These are phyloP conservation scores for Entomophthora muscae DNA, from an alignment of 371 early-diverging fungal species.

Conservation along the genomic window DNA sequence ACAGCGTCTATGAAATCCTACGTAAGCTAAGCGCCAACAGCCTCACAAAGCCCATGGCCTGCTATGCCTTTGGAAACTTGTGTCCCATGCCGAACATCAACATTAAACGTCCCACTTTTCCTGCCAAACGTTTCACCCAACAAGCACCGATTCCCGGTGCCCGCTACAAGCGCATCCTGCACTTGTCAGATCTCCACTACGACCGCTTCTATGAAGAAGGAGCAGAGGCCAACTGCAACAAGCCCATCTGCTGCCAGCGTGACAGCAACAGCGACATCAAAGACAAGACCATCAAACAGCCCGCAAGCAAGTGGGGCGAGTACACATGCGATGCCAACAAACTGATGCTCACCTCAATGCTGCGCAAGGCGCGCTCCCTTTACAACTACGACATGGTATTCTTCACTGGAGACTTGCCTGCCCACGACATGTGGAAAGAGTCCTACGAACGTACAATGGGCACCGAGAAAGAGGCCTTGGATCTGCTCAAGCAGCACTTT, in stretches of 20 bases:
- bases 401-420: slow-evolving; percentile 40
- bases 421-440: slow-evolving; percentile 38
- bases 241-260: slow-evolving; percentile 14
- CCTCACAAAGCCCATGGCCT: neutral
- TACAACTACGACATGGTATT: slow-evolving; percentile 26
- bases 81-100: neutral
- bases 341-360: slow-evolving; percentile 23
- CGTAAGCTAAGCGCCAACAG: neutral
- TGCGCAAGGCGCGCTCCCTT: slow-evolving; percentile 19
- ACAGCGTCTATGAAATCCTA: neutral
- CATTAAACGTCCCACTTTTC: neutral
- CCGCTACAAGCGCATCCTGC: neutral
- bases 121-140: neutral
- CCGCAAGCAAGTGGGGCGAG: slow-evolving; percentile 15
- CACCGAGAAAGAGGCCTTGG: neutral
- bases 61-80: neutral
- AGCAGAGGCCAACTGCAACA: slow-evolving; percentile 11
- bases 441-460: neutral
- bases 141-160: too few relatives aligned
- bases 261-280: slow-evolving; percentile 5
- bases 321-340: slow-evolving; percentile 20
- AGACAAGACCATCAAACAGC: slow-evolving; percentile 5
- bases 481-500: slow-evolving; percentile 14
- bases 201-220: neutral
- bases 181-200: slow-evolving; percentile 1